Base-by-base conservation (phyloP, 371 early-diverging fungal species). In the Globomyces sp. region DNA sequence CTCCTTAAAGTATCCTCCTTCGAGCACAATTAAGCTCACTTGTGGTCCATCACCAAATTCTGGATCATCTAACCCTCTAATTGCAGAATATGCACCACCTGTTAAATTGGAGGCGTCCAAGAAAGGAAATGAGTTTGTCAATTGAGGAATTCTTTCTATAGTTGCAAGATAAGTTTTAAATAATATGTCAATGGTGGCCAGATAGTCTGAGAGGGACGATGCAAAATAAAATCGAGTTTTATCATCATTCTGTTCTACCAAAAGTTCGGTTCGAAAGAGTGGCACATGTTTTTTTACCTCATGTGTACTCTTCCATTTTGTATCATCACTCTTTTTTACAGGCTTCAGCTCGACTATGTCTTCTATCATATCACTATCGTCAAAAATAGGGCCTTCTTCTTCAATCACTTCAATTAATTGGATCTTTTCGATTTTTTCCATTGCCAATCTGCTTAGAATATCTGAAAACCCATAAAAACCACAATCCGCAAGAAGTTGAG, bases 21-120 rank as follows among this genome's bases (percentile, higher is more conserved):
- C 82, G 6, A 67, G 65, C 44, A 85, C 68, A 43, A 85, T 82
- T 10, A 68, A 39, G 6, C 71, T 70, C 4, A 80, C 52, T 59
- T 77, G 74, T 0, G 85, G 79, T 3, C 82, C 82, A 43, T 82
- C 85, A 4, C 73, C 74, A 48, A 71, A 81, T 44, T 80, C 80
- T 0, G 75, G 42, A 24, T 84, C 84, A 60, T 84, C 82, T 36
- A 81, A 58, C 6, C 80, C 78, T 1, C 79, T 64, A 3, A 73
- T 74, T 37, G 77, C 65, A 3, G 77, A 73, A 67, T 78, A 77
- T 0, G 80, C 72, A 2, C 77, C 78, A n/a, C 82, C 83, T 11
- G 74, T 44, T 0, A 78, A 57, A 45, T 74, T 73, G 11, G 79
- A 46, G 1, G 79, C 75, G 53, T 83, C 77, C n/a, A 85, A 64